Conservation (phyloP, 2,329 filamentous ascomycete species). For the Hypocreales sp. region DNA sequence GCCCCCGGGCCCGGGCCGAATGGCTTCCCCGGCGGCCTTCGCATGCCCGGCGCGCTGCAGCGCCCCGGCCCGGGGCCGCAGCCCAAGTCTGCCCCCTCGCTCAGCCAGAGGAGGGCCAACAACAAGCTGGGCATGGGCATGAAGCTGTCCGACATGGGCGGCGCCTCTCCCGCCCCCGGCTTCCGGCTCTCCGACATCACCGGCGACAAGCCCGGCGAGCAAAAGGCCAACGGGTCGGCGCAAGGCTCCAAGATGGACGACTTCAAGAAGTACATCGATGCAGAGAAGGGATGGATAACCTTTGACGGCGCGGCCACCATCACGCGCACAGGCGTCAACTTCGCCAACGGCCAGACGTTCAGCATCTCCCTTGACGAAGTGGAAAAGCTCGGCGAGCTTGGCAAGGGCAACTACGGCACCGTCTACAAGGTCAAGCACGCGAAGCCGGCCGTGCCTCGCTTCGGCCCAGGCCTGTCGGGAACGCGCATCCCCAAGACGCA, state of each 20-base stretch:
- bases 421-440: constrained; percentile 93
- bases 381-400: constrained; percentile 80
- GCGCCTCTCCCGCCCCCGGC: constrained; percentile 14
- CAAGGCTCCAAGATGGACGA: constrained; percentile 38
- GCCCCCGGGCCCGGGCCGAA: constrained; percentile 21
- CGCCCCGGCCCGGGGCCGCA: constrained; percentile 33
- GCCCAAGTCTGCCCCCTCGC: constrained; percentile 41
- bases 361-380: constrained; percentile 93
- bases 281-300: constrained; percentile 77
- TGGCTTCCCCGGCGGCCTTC: constrained; percentile 26
- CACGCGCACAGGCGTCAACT: constrained; percentile 80
- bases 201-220: constrained; percentile 6
- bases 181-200: constrained; percentile 29
- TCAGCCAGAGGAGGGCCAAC: constrained; percentile 48
- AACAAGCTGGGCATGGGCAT: constrained; percentile 29
- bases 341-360: constrained; percentile 78
- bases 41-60: constrained; percentile 22
- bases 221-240: constrained; percentile 18
- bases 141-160: constrained; percentile 40
- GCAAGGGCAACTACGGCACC: constrained; percentile 96
- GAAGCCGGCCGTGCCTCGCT: constrained; percentile 42
- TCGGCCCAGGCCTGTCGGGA: constrained; percentile 40
- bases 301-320: constrained; percentile 90
- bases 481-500: constrained; percentile 22
- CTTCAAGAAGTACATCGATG: constrained; percentile 71